A percentile compares a stretch with the other conserved stretches of the same genome.
phyloP scores from a whole-genome alignment of 495 filamentous ascomycete genomes.

The Umbilicaria muhlenbergii region DNA sequence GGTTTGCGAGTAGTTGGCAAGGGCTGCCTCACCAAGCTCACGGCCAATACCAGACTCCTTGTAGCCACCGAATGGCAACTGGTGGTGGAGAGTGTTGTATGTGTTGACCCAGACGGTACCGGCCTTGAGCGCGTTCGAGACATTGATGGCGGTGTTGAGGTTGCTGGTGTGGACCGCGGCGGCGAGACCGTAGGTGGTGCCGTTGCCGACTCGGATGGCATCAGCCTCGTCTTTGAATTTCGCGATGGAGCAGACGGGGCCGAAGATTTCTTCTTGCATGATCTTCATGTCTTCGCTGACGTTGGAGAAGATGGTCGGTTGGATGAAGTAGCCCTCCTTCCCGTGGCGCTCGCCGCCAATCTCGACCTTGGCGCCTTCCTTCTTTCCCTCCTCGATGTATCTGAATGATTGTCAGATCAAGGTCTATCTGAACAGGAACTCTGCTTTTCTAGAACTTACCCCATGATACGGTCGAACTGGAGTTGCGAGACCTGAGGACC shows the following conservation, averaged over 20 bases:
- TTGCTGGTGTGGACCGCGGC: slow-evolving; percentile 86
- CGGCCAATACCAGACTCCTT: slow-evolving; percentile 89
- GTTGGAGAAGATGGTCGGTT: slow-evolving; percentile 92
- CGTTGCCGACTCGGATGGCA: slow-evolving; percentile 66
- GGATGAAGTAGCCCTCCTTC: slow-evolving; percentile 87
- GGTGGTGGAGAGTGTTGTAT: slow-evolving; percentile 76
- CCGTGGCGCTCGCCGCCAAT: slow-evolving; percentile 80
- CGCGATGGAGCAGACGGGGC: slow-evolving; percentile 81
- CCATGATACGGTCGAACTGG: slow-evolving; percentile 96
- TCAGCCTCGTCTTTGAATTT: slow-evolving; percentile 90
- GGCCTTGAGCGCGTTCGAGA: slow-evolving; percentile 65
- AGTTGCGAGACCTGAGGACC: slow-evolving; percentile 90
- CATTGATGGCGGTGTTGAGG: slow-evolving; percentile 83
- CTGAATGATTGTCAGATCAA: slow-evolving; percentile 10
- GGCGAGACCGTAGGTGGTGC: slow-evolving; percentile 67
- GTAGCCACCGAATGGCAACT: slow-evolving; percentile 80
- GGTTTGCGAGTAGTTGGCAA: slow-evolving; percentile 83
- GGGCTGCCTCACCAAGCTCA: slow-evolving; percentile 83
- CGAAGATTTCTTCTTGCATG: slow-evolving; percentile 97
- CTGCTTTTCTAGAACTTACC: slow-evolving; percentile 18
- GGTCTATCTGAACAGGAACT: neutral
- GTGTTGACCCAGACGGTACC: slow-evolving; percentile 95
- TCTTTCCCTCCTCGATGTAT: slow-evolving; percentile 86
- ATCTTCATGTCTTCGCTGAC: slow-evolving; percentile 92
- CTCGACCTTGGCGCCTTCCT: slow-evolving; percentile 72